A percentile compares a stretch with the other conserved stretches of the same genome.
phyloP scores from a whole-genome alignment of 257 asterid genomes.

The Nyctanthes arbortristis region DNA sequence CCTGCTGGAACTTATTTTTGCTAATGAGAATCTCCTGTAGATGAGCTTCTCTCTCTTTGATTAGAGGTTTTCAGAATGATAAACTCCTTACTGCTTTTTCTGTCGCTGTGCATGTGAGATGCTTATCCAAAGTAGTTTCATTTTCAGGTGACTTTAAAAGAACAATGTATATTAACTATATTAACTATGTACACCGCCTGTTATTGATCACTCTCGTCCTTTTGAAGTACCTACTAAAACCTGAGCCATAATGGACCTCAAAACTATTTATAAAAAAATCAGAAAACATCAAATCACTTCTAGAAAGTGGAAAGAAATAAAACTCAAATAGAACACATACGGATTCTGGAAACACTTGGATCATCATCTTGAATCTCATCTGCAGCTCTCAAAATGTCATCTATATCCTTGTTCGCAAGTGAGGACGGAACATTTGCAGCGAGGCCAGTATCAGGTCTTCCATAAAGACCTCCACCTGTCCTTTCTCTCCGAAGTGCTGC shows the following conservation, averaged over 20 bases:
- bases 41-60: background rate
- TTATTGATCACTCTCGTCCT: background rate
- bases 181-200: too few species aligned
- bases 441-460: constrained; percentile 66
- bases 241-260: constrained; percentile 2
- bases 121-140: background rate
- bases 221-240: background rate
- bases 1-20: background rate
- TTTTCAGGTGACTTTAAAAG: background rate
- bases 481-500: constrained; percentile 87
- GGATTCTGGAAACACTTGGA: constrained; percentile 77
- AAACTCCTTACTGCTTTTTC: background rate
- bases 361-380: constrained; percentile 93
- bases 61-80: background rate
- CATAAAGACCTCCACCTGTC: constrained; percentile 46
- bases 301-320: background rate
- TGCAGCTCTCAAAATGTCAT: constrained; percentile 90
- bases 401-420: constrained; percentile 86
- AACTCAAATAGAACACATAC: constrained; percentile 42
- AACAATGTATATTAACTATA: background rate
- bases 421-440: constrained; percentile 94
- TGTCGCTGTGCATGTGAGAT: background rate
- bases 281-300: constrained; percentile 15
- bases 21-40: background rate
- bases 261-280: background rate